These are phyloP conservation scores for Kingdonia uniflora DNA, from an alignment of 164 flowering plant species.

Conservation along the genomic window DNA sequence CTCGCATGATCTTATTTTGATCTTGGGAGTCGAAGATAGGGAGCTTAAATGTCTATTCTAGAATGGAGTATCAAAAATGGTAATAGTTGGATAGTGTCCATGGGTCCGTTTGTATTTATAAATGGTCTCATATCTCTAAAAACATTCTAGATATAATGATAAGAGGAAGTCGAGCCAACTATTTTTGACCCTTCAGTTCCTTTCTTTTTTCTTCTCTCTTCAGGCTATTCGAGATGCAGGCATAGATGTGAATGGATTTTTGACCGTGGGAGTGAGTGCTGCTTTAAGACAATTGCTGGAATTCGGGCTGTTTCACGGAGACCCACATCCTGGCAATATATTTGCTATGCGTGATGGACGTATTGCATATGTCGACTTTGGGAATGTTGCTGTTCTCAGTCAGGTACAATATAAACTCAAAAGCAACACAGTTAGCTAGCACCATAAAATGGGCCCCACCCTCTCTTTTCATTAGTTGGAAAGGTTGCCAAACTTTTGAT, in stretches of 20 bases:
- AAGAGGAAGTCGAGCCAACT: no score
- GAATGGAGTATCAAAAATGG: no score
- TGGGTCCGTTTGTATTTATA: no score
- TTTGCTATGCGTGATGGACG: constrained; percentile 99
- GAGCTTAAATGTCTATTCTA: no score
- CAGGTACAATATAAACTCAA: constrained; percentile 30
- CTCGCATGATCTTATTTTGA: not conserved
- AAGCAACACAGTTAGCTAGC: no score
- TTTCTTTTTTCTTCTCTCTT: not conserved
- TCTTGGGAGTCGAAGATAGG: no score
- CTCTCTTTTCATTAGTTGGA: no score
- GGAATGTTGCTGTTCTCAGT: constrained; percentile 97
- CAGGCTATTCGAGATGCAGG: constrained; percentile 89
- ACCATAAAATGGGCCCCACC: no score
- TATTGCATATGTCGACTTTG: constrained; percentile 97
- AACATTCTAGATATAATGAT: no score
- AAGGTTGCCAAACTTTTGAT: no score
- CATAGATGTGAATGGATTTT: constrained; percentile 75
- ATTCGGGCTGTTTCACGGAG: constrained; percentile 96
- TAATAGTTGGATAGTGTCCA: no score
- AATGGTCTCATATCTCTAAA: no score
- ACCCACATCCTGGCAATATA: constrained; percentile 98
- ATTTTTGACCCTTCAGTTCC: not conserved
- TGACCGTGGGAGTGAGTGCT: constrained; percentile 98
- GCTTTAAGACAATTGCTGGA: constrained; percentile 90